These are phyloP conservation scores for Pisolithus marmoratus DNA, from an alignment of 768 basidiomycete species.

Conservation along the genomic window DNA sequence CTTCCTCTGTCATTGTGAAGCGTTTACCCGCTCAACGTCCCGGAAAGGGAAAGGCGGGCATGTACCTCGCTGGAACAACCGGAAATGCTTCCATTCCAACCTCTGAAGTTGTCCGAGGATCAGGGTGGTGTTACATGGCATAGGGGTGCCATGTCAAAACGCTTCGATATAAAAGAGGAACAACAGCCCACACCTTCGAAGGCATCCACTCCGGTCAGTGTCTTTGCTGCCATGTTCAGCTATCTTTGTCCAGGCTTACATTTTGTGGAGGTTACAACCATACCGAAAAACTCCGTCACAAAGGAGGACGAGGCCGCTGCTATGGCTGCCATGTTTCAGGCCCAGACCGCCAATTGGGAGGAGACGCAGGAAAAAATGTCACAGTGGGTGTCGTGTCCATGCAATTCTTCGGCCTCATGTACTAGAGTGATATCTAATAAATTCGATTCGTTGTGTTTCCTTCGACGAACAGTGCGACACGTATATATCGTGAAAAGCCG, in stretches of 20 bases:
- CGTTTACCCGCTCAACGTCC: slow-evolving; percentile 78
- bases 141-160: slow-evolving; percentile 75
- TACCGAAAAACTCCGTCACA: slow-evolving; percentile 39
- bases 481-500: slow-evolving; percentile 60
- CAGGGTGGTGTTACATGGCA: slow-evolving; percentile 49
- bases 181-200: slow-evolving; percentile 16
- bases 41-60: slow-evolving; percentile 76
- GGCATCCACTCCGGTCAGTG: slow-evolving; percentile 26
- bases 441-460: slow-evolving; percentile 41
- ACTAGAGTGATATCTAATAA: slow-evolving; percentile 73
- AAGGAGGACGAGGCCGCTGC: slow-evolving; percentile 87
- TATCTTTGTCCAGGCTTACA: slow-evolving; percentile 20
- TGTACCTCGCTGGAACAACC: slow-evolving; percentile 58
- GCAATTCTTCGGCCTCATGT: slow-evolving; percentile 52
- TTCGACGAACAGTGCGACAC: slow-evolving; percentile 50
- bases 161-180: slow-evolving; percentile 87
- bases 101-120: slow-evolving; percentile 41
- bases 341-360: slow-evolving; percentile 93
- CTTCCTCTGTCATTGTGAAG: slow-evolving; percentile 90
- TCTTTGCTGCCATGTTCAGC: slow-evolving; percentile 13
- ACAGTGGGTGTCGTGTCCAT: slow-evolving; percentile 78
- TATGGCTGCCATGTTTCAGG: slow-evolving; percentile 97
- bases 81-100: slow-evolving; percentile 36
- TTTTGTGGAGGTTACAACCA: slow-evolving; percentile 29
- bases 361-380: slow-evolving; percentile 99